These are phyloP conservation scores for Pneumocystis carinii DNA, from an alignment of 1,139 yeast species.

Conservation along the genomic window DNA sequence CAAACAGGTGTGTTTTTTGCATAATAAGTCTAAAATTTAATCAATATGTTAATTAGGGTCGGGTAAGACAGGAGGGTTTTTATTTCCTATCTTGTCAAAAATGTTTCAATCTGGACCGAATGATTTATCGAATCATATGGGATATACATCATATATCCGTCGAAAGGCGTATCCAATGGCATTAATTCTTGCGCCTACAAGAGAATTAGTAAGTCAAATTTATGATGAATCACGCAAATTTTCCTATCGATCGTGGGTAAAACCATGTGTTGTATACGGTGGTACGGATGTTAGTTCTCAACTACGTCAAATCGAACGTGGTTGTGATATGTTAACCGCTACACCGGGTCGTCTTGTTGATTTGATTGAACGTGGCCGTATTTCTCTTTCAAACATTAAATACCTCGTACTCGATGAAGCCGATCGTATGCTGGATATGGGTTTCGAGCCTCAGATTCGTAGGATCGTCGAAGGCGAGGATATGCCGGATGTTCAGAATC, in stretches of 20 bases:
- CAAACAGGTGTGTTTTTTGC: constrained; percentile 53
- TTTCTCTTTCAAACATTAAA: constrained; percentile 77
- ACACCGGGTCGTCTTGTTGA: constrained; percentile 98
- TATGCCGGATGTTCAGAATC: constrained; percentile 78
- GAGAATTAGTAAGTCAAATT: constrained; percentile 95
- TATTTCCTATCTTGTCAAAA: constrained; percentile 92
- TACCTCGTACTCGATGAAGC: constrained; percentile 96
- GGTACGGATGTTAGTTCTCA: constrained; percentile 90
- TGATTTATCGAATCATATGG: constrained; percentile 29
- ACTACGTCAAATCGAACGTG: constrained; percentile 77
- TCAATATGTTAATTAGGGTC: constrained; percentile 35
- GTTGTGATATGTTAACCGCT: constrained; percentile 91
- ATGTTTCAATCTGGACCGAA: constrained; percentile 80
- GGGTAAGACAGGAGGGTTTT: constrained; percentile 99
- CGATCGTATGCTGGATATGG: constrained; percentile 99
- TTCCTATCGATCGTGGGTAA: constrained; percentile 96
- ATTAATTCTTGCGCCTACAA: constrained; percentile 91
- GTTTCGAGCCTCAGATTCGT: constrained; percentile 98
- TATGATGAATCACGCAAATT: constrained; percentile 91
- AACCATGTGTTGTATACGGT: constrained; percentile 93
- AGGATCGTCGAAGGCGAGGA: constrained; percentile 94
- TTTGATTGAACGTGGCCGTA: constrained; percentile 83
- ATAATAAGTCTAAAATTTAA: not conserved
- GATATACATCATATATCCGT: constrained; percentile 22
- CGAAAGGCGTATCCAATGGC: constrained; percentile 89